These are phyloP conservation scores for Colletotrichum orchidophilum DNA, from an alignment of 2,329 filamentous ascomycete genomes.

Conservation along the genomic window DNA sequence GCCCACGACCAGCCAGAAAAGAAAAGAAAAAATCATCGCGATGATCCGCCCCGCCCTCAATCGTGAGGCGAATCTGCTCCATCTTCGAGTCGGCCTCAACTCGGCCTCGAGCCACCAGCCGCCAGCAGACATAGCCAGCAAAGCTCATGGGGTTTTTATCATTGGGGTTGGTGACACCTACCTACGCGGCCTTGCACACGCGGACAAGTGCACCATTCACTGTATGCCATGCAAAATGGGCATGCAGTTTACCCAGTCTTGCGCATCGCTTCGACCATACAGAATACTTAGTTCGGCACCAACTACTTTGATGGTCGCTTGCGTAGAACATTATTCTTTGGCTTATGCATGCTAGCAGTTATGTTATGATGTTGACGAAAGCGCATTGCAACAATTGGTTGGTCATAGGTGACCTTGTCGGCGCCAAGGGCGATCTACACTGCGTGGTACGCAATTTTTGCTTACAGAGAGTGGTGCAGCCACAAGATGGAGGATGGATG, in stretches of 20 bases:
- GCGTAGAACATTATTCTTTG: conserved; percentile 4
- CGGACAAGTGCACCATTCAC: neutral
- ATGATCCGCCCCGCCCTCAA: neutral
- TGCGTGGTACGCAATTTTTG: neutral
- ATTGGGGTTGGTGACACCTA: no score
- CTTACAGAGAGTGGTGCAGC: conserved; percentile 27
- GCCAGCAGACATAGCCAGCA: conserved; percentile 3
- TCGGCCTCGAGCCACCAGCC: neutral
- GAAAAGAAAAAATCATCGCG: neutral
- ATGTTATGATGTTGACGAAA: conserved; percentile 18
- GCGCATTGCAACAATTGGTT: neutral
- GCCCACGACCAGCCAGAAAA: conserved; percentile 11
- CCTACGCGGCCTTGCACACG: no score
- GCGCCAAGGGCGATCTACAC: neutral
- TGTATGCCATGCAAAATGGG: neutral
- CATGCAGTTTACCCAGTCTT: conserved; percentile 33
- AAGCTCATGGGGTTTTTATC: neutral
- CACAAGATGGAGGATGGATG: conserved; percentile 14
- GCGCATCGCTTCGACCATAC: conserved; percentile 7
- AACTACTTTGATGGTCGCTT: conserved; percentile 1
- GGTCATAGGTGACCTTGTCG: neutral
- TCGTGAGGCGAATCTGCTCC: neutral
- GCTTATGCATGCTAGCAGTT: neutral
- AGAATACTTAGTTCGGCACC: neutral
- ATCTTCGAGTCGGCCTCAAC: neutral